Base-by-base conservation (phyloP, 1,139 yeast genomes). In the Hansenula lynferdii region DNA sequence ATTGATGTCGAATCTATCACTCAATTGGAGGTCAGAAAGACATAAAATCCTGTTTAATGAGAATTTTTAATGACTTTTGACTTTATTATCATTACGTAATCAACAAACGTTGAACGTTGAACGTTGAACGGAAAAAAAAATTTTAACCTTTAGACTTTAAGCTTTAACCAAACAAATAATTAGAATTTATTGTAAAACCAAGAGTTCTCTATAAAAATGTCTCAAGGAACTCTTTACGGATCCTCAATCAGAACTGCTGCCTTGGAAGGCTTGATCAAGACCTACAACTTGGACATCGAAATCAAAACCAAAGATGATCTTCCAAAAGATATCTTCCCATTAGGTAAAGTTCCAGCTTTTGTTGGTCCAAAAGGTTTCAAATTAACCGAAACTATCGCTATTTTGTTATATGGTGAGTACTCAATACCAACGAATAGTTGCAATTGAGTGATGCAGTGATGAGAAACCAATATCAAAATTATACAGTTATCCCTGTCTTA, bases 401-500 rank as follows among this genome's bases (percentile, higher is more conserved):
- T 90, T 58, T 61, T 62, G 51, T 53, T 64, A 50, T 70, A 73
- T 50, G 38, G 48, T 46, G 42, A 36, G 50, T 45, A 14, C 22
- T 21, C 7, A 11, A 35, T 10, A 10, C 18, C 11, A n/a, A 5
- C 15, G 10, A 11, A 18, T 18, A 25, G 16, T 20, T 18, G n/a
- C 8, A 22, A 8, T 25, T n/a, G 12, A 17, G 24, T 19, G 23
- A 26, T 56, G 45, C 57, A 56, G 63, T 79, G 87, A 81, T 65
- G 55, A 51, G 57, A 47, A 53, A 53, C 53, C 66, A 21, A 65
- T 56, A 56, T 36, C 31, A 26, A 53, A 56, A 62, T 71, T 67
- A 69, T 61, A 79, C 87, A 82, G 90, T 83, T 83, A 83, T 83
- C 92, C 92, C 92, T 83, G 92, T 82, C 92, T 83, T 80, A 83